A percentile compares a stretch with the other conserved stretches of the same genome.
These are phyloP conservation scores for Thermothielavioides terrestris DNA, from an alignment of 495 filamentous ascomycete genomes.

Conservation along the genomic window DNA sequence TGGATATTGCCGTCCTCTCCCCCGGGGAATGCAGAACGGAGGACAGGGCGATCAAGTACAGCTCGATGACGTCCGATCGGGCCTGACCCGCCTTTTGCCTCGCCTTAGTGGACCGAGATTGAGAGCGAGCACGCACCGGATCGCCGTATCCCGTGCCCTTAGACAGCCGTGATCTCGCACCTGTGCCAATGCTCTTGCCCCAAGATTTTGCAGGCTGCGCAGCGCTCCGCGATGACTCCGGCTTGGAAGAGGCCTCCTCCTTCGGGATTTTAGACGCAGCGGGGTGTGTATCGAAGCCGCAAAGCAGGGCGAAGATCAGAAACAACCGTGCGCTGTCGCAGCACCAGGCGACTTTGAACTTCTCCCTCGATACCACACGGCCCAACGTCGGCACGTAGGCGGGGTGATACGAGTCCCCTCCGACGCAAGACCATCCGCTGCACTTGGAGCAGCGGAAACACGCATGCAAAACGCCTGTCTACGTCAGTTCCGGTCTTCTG, in stretches of 20 bases:
- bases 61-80: not conserved
- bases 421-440: constrained; percentile 2
- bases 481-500: not conserved
- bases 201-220: not conserved
- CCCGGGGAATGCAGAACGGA: constrained; percentile 3
- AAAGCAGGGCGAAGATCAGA: constrained; percentile 28
- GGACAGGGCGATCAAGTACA: constrained; percentile 16
- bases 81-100: not conserved
- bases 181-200: not conserved
- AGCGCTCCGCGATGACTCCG: too few relatives aligned
- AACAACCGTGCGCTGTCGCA: constrained; percentile 25
- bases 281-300: constrained; percentile 26
- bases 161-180: constrained; percentile 13
- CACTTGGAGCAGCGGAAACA: constrained; percentile 11
- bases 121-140: too few relatives aligned
- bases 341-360: constrained; percentile 22
- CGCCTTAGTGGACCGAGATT: not conserved
- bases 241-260: too few relatives aligned
- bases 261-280: too few relatives aligned
- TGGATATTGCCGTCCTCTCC: not conserved
- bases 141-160: constrained; percentile 22
- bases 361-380: not conserved
- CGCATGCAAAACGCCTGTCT: constrained; percentile 14
- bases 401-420: not conserved
- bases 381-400: not conserved